These are phyloP conservation scores for Pythium myriotylum DNA, from an alignment of 352 stramenopile species.

Conservation along the genomic window DNA sequence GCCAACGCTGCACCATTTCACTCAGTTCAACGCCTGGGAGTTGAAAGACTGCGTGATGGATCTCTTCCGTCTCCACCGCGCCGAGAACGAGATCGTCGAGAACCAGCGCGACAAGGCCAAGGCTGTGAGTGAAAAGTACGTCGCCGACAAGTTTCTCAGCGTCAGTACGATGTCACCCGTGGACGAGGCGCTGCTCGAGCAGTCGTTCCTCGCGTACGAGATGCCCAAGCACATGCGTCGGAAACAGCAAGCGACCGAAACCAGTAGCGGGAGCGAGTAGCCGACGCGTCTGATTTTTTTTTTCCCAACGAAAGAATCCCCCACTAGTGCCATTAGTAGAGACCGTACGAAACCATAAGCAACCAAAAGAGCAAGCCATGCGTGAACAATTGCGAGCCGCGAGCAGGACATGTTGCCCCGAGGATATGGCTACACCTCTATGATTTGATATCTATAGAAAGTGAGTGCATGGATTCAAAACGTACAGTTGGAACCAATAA, in stretches of 20 bases:
- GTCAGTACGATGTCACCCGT: constrained; percentile 54
- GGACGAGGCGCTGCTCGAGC: constrained; percentile 42
- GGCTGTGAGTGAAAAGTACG: constrained; percentile 83
- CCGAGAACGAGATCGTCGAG: constrained; percentile 61
- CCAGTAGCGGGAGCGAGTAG: constrained; percentile 5
- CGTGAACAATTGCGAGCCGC: background rate
- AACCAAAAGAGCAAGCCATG: background rate
- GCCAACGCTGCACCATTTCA: constrained; percentile 81
- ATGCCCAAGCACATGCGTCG: constrained; percentile 18
- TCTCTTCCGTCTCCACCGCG: constrained; percentile 59
- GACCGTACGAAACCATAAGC: background rate
- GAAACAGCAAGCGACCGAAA: constrained; percentile 10
- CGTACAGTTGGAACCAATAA: background rate
- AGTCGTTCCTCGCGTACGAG: constrained; percentile 51
- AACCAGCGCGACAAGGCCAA: constrained; percentile 79
- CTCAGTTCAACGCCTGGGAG: constrained; percentile 73
- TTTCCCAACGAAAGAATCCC: background rate
- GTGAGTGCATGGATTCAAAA: background rate
- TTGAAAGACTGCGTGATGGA: constrained; percentile 68
- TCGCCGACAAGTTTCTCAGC: constrained; percentile 64
- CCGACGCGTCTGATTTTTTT: background rate
- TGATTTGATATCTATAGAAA: background rate
- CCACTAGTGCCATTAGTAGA: constrained; percentile 31
- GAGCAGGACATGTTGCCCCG: background rate
- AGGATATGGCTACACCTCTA: constrained; percentile 17